Conservation (phyloP, 2,329 filamentous ascomycete genomes). For the Calonectria pseudoreteaudii region DNA sequence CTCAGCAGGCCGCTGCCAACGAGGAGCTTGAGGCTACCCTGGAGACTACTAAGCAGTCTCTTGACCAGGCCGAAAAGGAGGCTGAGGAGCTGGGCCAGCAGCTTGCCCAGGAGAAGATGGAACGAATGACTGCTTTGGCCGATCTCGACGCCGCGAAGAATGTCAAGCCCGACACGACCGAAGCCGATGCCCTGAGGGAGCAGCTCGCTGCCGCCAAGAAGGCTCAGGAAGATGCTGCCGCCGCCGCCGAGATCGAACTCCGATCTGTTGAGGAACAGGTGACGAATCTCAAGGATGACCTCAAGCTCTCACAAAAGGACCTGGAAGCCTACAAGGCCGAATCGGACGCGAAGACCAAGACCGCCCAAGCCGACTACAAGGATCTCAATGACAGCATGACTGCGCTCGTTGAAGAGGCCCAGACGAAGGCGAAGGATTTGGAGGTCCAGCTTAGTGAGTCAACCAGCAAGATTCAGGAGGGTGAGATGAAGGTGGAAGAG, state of each 20-base stretch:
- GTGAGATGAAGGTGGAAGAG: slow-evolving; percentile 60
- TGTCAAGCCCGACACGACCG: slow-evolving; percentile 67
- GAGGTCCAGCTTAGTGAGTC: slow-evolving; percentile 63
- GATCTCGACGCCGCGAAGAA: slow-evolving; percentile 70
- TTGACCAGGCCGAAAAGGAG: slow-evolving; percentile 61
- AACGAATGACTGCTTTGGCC: slow-evolving; percentile 68
- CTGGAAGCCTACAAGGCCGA: slow-evolving; percentile 65
- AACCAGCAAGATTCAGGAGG: slow-evolving; percentile 58
- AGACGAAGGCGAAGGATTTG: slow-evolving; percentile 63
- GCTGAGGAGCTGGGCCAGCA: slow-evolving; percentile 62
- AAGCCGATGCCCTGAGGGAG: slow-evolving; percentile 62
- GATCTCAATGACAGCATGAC: slow-evolving; percentile 74
- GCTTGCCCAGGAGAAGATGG: slow-evolving; percentile 70
- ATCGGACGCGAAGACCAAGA: slow-evolving; percentile 64
- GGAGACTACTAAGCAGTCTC: slow-evolving; percentile 53
- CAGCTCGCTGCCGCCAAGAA: slow-evolving; percentile 63
- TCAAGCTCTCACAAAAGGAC: slow-evolving; percentile 63
- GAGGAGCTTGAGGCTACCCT: slow-evolving; percentile 52
- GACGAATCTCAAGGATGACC: slow-evolving; percentile 51
- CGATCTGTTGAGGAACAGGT: slow-evolving; percentile 50
- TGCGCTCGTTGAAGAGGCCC: slow-evolving; percentile 69
- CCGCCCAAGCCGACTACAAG: slow-evolving; percentile 69
- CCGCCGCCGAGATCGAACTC: slow-evolving; percentile 48
- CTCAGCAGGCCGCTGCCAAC: slow-evolving; percentile 51
- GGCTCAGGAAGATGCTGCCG: slow-evolving; percentile 58